phyloP scores from a whole-genome alignment of 805 yeast genomes.

The Torulaspora franciscae region DNA sequence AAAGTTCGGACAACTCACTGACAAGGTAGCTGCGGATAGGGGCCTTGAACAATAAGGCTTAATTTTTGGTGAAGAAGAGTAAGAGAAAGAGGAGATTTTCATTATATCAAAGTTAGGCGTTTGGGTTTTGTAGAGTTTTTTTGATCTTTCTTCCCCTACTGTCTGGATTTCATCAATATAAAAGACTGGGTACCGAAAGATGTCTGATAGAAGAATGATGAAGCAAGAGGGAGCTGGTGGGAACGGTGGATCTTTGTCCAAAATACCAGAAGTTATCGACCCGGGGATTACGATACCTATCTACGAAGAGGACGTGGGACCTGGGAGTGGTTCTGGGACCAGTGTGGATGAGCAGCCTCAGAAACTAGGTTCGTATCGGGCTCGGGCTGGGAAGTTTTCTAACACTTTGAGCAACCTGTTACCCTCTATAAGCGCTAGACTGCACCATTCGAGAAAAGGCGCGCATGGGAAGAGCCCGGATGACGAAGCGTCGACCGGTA shows the following conservation, averaged over 20 bases:
- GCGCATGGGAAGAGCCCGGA: conserved; percentile 9
- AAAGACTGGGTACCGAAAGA: neutral
- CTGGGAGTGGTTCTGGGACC: conserved; percentile 4
- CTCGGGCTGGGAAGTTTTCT: conserved; percentile 34
- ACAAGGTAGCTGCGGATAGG: neutral
- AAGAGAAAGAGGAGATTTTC: neutral
- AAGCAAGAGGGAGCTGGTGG: neutral
- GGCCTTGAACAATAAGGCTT: no score
- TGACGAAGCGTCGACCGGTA: conserved; percentile 10
- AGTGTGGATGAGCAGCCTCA: conserved; percentile 22
- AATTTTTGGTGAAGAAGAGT: neutral
- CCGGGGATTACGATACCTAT: conserved; percentile 36
- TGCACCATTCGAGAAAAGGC: conserved; percentile 28
- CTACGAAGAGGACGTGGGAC: conserved; percentile 28
- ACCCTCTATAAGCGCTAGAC: conserved; percentile 36
- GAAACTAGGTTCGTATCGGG: conserved; percentile 34
- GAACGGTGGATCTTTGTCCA: conserved; percentile 14
- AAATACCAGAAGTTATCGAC: conserved; percentile 32
- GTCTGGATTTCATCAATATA: neutral
- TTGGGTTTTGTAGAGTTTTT: neutral
- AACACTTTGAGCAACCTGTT: conserved; percentile 33
- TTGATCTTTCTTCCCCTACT: neutral
- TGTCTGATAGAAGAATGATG: conserved; percentile 11
- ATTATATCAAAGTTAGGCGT: neutral
- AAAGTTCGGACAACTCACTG: neutral